Percentiles rank a stretch among this genome's conserved stretches.
These are phyloP conservation scores for Lophiotrema nucula DNA, from an alignment of 495 filamentous ascomycete genomes.

Conservation along the genomic window DNA sequence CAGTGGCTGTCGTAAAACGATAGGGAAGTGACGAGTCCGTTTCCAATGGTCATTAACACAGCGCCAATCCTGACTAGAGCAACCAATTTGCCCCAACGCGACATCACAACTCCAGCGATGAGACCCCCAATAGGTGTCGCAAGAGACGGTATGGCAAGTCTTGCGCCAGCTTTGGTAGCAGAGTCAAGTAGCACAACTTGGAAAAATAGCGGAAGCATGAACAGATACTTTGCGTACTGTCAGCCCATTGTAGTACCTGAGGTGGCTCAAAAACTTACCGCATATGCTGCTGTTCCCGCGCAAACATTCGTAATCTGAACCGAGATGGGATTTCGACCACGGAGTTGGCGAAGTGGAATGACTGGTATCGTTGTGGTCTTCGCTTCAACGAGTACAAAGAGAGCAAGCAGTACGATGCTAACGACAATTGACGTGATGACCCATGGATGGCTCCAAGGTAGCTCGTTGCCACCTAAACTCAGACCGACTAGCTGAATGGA, in stretches of 20 bases:
- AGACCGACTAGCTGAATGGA: conserved; percentile 59
- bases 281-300: conserved; percentile 61
- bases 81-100: conserved; percentile 59
- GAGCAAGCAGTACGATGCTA: conserved; percentile 50
- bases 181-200: conserved; percentile 63
- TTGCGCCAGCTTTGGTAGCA: conserved; percentile 57
- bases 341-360: conserved; percentile 58
- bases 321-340: conserved; percentile 51
- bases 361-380: conserved; percentile 60
- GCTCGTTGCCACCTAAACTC: conserved; percentile 62
- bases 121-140: conserved; percentile 62
- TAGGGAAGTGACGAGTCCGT: conserved; percentile 54
- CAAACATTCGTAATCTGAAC: conserved; percentile 61
- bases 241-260: background rate
- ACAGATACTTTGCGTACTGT: conserved; percentile 56
- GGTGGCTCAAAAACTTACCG: conserved; percentile 46
- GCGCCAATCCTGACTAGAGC: conserved; percentile 56
- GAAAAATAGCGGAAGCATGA: conserved; percentile 64
- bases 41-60: conserved; percentile 60
- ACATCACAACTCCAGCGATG: conserved; percentile 63
- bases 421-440: conserved; percentile 53
- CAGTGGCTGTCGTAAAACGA: conserved; percentile 57
- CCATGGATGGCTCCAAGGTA: conserved; percentile 57
- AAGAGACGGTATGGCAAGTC: conserved; percentile 60
- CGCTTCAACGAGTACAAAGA: conserved; percentile 56